Conservation (phyloP, 2,329 filamentous ascomycete species). For the Paraphaeosphaeria minitans region DNA sequence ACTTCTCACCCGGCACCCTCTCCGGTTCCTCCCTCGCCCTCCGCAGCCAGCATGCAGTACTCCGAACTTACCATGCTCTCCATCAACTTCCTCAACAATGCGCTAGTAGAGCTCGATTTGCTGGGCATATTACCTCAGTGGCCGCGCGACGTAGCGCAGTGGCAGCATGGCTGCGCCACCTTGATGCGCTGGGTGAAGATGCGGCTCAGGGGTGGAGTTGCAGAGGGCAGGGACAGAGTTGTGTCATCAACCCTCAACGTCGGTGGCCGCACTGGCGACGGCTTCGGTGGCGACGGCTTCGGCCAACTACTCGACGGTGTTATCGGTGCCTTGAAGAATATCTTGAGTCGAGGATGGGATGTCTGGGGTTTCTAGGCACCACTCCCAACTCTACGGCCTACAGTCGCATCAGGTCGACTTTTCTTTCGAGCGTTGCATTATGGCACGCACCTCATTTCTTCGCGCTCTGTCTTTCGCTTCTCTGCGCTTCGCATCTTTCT, state of each 20-base stretch:
- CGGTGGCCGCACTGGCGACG: constrained; percentile 14
- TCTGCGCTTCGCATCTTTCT: constrained; percentile 7
- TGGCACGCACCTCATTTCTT: constrained; percentile 5
- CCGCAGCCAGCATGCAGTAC: constrained; percentile 23
- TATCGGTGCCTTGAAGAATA: constrained; percentile 34
- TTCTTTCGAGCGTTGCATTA: constrained; percentile 6
- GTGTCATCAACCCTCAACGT: constrained; percentile 6
- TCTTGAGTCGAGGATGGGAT: constrained; percentile 37
- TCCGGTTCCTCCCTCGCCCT: constrained; percentile 19
- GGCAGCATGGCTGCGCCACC: constrained; percentile 36
- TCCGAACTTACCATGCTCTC: constrained; percentile 28
- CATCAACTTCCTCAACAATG: constrained; percentile 32
- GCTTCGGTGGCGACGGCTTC: constrained; percentile 25
- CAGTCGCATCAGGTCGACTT: background rate
- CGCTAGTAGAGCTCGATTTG: constrained; percentile 23
- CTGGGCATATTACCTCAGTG: constrained; percentile 21
- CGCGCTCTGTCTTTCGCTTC: constrained; percentile 9
- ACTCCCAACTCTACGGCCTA: background rate
- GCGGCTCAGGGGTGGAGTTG: constrained; percentile 26
- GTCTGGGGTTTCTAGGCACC: constrained; percentile 33
- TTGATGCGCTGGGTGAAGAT: constrained; percentile 42
- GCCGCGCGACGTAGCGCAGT: constrained; percentile 27
- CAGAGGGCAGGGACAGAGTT: constrained; percentile 22
- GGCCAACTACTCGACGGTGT: constrained; percentile 40
- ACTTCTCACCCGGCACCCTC: constrained; percentile 20